Base-by-base conservation (phyloP, 805 yeast species). In the Pichia membranifaciens region DNA sequence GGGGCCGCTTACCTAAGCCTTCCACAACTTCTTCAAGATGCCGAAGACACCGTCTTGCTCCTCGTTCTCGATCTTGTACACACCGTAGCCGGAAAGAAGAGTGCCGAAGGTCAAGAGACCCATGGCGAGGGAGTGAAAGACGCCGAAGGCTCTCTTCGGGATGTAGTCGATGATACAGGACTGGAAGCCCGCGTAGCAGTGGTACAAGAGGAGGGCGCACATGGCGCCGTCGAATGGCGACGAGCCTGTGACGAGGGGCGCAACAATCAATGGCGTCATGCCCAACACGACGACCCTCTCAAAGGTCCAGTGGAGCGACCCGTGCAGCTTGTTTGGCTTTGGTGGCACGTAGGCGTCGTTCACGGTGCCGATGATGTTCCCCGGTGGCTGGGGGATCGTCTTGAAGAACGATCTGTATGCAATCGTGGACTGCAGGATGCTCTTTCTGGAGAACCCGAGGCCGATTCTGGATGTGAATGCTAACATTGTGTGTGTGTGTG, bases 131-230 rank as follows among this genome's bases (percentile, higher is more conserved):
- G 69, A 72, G 66, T 84, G 87, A 74, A 76, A 74, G 31, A 71
- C 54, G 15, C 90, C 89, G 58, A 76, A 86, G 32, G 81, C 86
- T 69, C 91, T 77, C 60, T 70, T 69, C 44, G 91, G 93, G 46
- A 86, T 81, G 67, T 84, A 84, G 65, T 86, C 93, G 48, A 76
- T 76, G 56, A 86, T 85, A 72, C 93, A 84, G 38, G 87, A 73
- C 59, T 79, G 81, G 71, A 84, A 80, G 3, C 93, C 95, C 42
- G 79, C 78, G 62, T 76, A 78, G 47, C 81, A 73, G 63, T 86
- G 93, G 59, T 75, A 72, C 53, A 85, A 66, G 41, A 84, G 59
- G 13, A 79, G 64, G 2, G 80, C 69, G 15, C 81, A 69, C 58
- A 84, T 64, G 2, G 78, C 54, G 3, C 85, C 69, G 64, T 85